These are phyloP conservation scores for Ceratobasidium sp. DNA, from an alignment of 1,284 basidiomycete species.

Conservation along the genomic window DNA sequence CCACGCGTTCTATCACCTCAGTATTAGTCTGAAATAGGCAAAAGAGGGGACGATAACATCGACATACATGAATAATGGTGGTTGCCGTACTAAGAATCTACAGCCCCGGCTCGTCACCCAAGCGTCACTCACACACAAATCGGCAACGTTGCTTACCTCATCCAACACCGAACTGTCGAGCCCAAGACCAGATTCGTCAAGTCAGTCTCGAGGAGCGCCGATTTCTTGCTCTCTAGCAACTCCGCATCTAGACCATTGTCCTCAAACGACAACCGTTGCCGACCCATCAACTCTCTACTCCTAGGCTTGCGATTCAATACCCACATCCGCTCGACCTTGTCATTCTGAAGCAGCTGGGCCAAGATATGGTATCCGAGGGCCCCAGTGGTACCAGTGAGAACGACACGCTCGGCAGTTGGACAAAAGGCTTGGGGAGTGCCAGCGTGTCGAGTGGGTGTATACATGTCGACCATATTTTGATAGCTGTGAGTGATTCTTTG, in stretches of 20 bases:
- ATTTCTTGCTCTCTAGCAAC: constrained; percentile 29
- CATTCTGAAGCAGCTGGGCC: constrained; percentile 43
- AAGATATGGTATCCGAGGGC: constrained; percentile 49
- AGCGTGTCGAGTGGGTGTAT: not conserved
- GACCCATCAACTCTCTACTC: not conserved
- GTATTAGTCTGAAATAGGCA: not conserved
- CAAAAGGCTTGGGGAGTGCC: not conserved
- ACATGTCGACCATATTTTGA: not conserved
- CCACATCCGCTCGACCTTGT: constrained; percentile 35
- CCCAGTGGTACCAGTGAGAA: constrained; percentile 52
- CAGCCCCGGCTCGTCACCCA: not conserved
- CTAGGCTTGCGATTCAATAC: constrained; percentile 36
- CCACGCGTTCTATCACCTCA: constrained; percentile 48
- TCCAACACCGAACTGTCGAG: constrained; percentile 44
- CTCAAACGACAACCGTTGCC: constrained; percentile 34
- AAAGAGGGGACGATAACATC: too few relatives aligned
- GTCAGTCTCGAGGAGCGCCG: constrained; percentile 45
- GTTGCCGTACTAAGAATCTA: constrained; percentile 46
- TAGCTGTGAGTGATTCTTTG: not conserved
- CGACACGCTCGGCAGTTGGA: constrained; percentile 42
- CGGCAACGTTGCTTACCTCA: constrained; percentile 45
- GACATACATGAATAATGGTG: constrained; percentile 49
- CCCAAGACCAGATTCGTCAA: constrained; percentile 44
- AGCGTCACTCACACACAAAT: not conserved
- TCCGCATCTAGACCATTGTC: constrained; percentile 29